Percentiles rank a stretch among this genome's conserved stretches.
Evolutionary conservation across 2,329 filamentous ascomycete species (phyloP).

Genomic region (Cladobotryum mycophilum): DNA sequence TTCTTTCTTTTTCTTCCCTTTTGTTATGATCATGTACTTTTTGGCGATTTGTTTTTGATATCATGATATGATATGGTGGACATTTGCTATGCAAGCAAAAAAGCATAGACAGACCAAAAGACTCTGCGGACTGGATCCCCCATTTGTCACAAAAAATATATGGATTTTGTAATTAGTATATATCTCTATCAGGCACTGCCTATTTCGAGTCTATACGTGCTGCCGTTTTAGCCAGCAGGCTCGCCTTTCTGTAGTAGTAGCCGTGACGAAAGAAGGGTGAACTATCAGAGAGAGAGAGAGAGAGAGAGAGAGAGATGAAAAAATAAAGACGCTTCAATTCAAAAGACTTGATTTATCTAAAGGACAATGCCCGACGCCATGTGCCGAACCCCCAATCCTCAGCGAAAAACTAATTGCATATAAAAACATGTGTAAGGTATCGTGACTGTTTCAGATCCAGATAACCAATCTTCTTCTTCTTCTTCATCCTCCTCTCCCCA

Average conservation of each 20-base stretch:
- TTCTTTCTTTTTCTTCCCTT: conserved; percentile 3
- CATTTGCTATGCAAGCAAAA: not conserved
- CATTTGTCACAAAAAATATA: not conserved
- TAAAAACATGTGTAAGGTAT: conserved; percentile 6
- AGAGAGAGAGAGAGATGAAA: no score
- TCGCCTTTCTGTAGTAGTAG: no score
- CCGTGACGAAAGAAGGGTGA: no score
- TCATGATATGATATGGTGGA: conserved; percentile 1
- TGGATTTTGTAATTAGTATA: no score
- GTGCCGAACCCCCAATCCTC: conserved; percentile 1
- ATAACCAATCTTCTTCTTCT: conserved; percentile 1
- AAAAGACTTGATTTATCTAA: not conserved
- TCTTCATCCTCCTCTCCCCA: not conserved
- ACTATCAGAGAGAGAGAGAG: no score
- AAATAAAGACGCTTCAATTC: no score
- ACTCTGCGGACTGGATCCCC: conserved; percentile 2
- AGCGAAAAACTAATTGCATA: not conserved
- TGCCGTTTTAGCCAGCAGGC: no score
- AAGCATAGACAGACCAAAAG: not conserved
- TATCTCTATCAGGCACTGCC: no score
- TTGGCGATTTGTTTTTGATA: not conserved
- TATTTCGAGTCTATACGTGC: no score
- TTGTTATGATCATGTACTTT: not conserved
- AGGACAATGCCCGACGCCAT: conserved; percentile 1
- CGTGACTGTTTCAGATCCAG: not conserved